These are phyloP conservation scores for Houttuynia cordata DNA, from an alignment of 164 flowering plant genomes.

Conservation along the genomic window DNA sequence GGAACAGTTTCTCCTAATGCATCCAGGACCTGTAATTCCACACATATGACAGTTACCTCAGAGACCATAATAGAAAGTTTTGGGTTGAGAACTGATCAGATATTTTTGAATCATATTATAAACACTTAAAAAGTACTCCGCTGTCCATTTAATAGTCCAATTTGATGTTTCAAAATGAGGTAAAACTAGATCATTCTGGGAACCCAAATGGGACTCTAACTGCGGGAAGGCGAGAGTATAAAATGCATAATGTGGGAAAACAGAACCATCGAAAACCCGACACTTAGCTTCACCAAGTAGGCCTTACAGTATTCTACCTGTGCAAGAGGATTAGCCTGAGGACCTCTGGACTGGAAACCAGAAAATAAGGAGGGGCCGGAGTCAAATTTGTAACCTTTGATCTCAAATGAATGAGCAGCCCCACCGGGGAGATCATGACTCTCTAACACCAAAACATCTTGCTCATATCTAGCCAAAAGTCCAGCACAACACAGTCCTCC, in stretches of 20 bases:
- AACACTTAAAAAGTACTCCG: too few species aligned
- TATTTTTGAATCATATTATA: too few species aligned
- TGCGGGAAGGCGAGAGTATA: too few species aligned
- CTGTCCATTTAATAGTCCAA: too few species aligned
- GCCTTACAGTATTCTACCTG: constrained; percentile 33
- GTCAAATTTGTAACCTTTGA: constrained; percentile 75
- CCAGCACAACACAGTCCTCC: constrained; percentile 86
- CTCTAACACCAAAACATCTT: constrained; percentile 83
- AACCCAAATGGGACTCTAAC: too few species aligned
- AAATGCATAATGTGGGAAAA: not conserved
- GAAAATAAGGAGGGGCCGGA: constrained; percentile 97
- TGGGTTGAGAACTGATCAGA: too few species aligned
- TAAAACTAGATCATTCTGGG: too few species aligned
- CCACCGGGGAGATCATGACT: constrained; percentile 94
- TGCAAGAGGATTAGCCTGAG: constrained; percentile 92
- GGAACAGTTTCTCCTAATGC: constrained; percentile 82
- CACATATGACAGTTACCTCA: too few species aligned
- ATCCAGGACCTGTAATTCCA: constrained; percentile 60
- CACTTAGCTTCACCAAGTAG: too few species aligned
- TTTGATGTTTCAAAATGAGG: too few species aligned
- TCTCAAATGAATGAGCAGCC: constrained; percentile 90
- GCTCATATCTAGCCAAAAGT: constrained; percentile 64
- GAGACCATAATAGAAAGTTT: too few species aligned
- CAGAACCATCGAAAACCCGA: not conserved
- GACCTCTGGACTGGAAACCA: constrained; percentile 87